These are phyloP conservation scores for Phytophthora pinifolia DNA, from an alignment of 352 stramenopile genomes.

Conservation along the genomic window DNA sequence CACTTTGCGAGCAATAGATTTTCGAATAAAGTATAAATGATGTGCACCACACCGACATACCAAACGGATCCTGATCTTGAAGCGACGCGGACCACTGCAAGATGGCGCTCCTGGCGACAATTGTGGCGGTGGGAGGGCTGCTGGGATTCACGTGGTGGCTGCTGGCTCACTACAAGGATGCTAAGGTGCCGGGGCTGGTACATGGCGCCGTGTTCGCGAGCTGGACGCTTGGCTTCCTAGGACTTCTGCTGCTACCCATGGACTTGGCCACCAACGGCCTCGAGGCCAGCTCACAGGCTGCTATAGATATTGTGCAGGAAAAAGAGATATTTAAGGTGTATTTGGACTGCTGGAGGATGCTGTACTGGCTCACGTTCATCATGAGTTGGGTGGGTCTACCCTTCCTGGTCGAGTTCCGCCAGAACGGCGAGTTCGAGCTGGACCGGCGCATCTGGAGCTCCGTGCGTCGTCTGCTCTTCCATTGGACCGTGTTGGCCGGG, in stretches of 20 bases:
- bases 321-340: conserved; percentile 19
- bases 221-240: conserved; percentile 66
- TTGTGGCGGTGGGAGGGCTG: conserved; percentile 45
- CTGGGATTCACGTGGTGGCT: conserved; percentile 65
- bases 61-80: conserved; percentile 6
- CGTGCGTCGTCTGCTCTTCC: conserved; percentile 44
- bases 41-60: background rate
- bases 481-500: conserved; percentile 54
- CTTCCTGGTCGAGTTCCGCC: conserved; percentile 58
- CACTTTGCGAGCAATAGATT: too few species aligned
- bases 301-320: background rate
- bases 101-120: conserved; percentile 48
- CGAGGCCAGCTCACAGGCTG: conserved; percentile 2
- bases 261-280: conserved; percentile 52
- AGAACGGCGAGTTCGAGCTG: conserved; percentile 62
- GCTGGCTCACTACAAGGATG: conserved; percentile 57
- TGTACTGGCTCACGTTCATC: conserved; percentile 72
- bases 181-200: conserved; percentile 35
- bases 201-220: conserved; percentile 52
- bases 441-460: conserved; percentile 39
- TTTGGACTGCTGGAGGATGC: conserved; percentile 43
- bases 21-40: too few species aligned
- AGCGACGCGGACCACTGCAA: conserved; percentile 13
- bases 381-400: conserved; percentile 67
- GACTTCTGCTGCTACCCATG: conserved; percentile 59